Evolutionary conservation across 495 filamentous ascomycete genomes (phyloP).

Genomic region (Hypoxylon intermedium): DNA sequence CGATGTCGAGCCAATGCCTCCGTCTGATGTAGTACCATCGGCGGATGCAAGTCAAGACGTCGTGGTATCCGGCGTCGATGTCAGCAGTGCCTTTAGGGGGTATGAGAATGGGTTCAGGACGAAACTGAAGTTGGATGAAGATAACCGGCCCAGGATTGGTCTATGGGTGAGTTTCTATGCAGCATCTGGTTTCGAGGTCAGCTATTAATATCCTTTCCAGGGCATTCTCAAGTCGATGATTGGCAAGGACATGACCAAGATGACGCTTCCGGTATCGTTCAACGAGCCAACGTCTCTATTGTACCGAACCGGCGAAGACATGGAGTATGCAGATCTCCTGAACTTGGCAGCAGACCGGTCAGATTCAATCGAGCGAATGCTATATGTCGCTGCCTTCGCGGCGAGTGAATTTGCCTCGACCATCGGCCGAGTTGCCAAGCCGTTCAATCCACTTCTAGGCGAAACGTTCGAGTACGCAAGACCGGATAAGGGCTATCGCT

Average conservation of each 20-base stretch:
- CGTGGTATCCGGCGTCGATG: conserved; percentile 60
- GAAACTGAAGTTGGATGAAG: conserved; percentile 85
- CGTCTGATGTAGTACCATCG: conserved; percentile 52
- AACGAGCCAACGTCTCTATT: conserved; percentile 98
- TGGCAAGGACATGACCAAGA: conserved; percentile 99
- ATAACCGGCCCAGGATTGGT: conserved; percentile 91
- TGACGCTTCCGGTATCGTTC: conserved; percentile 98
- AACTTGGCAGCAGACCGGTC: conserved; percentile 85
- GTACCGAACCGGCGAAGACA: conserved; percentile 93
- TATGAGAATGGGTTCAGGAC: conserved; percentile 86
- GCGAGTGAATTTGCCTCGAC: conserved; percentile 96
- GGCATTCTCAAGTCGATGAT: conserved; percentile 99
- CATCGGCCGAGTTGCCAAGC: conserved; percentile 94
- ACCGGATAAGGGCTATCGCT: conserved; percentile 95
- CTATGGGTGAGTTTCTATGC: conserved; percentile 76
- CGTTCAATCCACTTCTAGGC: conserved; percentile 94
- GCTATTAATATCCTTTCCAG: conserved; percentile 54
- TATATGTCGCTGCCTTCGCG: conserved; percentile 97
- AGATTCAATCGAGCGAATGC: conserved; percentile 88
- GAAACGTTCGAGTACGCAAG: conserved; percentile 97
- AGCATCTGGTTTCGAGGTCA: background rate
- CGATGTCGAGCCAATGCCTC: conserved; percentile 67
- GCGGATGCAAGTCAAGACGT: conserved; percentile 50
- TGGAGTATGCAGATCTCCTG: conserved; percentile 95
- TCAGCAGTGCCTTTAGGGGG: conserved; percentile 80